These are phyloP conservation scores for Nasturtium officinale DNA, from an alignment of 345 rosid genomes.

Conservation along the genomic window DNA sequence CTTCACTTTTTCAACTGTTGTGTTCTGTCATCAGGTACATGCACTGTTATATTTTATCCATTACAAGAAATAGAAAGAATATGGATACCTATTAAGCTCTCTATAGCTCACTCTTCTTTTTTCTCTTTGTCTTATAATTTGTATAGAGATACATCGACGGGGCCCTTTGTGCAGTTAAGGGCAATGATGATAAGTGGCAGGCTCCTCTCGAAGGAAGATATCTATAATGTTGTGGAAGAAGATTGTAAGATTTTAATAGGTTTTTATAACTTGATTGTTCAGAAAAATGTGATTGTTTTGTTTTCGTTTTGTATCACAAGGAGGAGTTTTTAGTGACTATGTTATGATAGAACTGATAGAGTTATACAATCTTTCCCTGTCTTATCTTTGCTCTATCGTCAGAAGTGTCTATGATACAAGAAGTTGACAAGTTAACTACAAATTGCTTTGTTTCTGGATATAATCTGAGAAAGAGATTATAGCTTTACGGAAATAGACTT, in stretches of 20 bases:
- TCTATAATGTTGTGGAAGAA: slow-evolving; percentile 56
- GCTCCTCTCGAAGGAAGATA: slow-evolving; percentile 66
- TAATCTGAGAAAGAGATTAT: neutral
- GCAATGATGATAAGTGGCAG: slow-evolving; percentile 85
- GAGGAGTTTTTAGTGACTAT: slow-evolving; percentile 11
- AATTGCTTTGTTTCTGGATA: slow-evolving; percentile 8
- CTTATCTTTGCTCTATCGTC: neutral
- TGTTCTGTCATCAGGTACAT: slow-evolving; percentile 70
- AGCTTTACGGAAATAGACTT: slow-evolving; percentile 12
- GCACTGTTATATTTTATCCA: slow-evolving; percentile 5
- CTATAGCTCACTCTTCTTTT: slow-evolving; percentile 21
- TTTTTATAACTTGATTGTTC: neutral
- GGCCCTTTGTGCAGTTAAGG: slow-evolving; percentile 65
- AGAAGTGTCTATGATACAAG: slow-evolving; percentile 7
- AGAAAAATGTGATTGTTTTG: slow-evolving; percentile 1
- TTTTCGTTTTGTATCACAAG: neutral
- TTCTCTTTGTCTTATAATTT: neutral
- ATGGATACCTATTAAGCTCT: slow-evolving; percentile 10
- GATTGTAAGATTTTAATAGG: slow-evolving; percentile 51
- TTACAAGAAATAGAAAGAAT: neutral
- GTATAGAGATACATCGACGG: slow-evolving; percentile 58
- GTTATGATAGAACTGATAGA: neutral
- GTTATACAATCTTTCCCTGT: neutral
- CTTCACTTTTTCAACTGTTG: slow-evolving; percentile 66
- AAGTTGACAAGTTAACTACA: slow-evolving; percentile 9